Base-by-base conservation (phyloP, 1,284 basidiomycete species). In the Heterobasidion occidentale region DNA sequence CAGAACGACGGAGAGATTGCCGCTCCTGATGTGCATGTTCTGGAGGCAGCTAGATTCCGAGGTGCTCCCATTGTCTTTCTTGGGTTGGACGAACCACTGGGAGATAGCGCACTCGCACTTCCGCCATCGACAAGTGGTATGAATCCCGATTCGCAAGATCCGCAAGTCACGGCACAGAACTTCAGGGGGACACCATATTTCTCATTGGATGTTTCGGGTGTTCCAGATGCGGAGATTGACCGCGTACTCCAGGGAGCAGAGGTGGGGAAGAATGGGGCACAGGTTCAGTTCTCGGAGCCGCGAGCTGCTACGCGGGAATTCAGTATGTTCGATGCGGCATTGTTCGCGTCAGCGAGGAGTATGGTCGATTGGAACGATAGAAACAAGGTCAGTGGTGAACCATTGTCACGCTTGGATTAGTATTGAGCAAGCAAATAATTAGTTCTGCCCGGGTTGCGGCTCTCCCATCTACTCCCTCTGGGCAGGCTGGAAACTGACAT, bases 401-500 rank as follows among this genome's bases (percentile, higher is more conserved):
- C 38, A 42, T 12, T n/a, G 11, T n/a, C 38, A 42, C 19, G 52
- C n/a, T 19, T 20, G 59, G 9, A 36, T 48, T 44, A 49, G 17
- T 53, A 46, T 55, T 54, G 33, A 19, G 51, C 57, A 48, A 48
- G 52, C 52, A 45, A 36, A 52, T 56, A 20, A 33, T 52, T 64
- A 92, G 86, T 97, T 90, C 72, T 99, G 96, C 67, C 81, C 94
- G 1, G 86, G 81, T 0, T 98, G 96, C 69, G 92, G 94, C 1
- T 81, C 86, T 0, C 79, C 78, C 3, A 84, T 88, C 1, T 92
- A 94, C 67, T 90, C 92, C 1, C 78, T 93, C 60, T 98, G 95
- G 94, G 93, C 86, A 5, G 96, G 96, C 0, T 98, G 94, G 93
- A 99, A 99, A 72, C 74, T 94, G 4, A 79, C 81, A 7, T 99